These are phyloP conservation scores for Trichosporon asahii DNA, from an alignment of 1,284 basidiomycete genomes.

Conservation along the genomic window DNA sequence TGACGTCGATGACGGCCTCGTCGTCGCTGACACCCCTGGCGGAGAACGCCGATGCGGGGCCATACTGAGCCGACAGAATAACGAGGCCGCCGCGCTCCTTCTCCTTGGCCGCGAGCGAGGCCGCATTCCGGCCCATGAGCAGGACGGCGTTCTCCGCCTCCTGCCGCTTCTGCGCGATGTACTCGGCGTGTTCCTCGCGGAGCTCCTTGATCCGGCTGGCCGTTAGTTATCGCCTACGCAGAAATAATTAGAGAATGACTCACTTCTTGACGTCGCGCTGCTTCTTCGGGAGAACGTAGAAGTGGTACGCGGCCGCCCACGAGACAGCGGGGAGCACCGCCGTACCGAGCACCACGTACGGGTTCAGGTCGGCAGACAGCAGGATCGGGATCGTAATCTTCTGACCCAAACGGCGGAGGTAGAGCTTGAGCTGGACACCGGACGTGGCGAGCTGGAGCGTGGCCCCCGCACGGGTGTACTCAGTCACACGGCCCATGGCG, in stretches of 20 bases:
- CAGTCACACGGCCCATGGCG: conserved; percentile 43
- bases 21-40: conserved; percentile 55
- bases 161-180: conserved; percentile 59
- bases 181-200: conserved; percentile 60
- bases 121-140: conserved; percentile 52
- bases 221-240: neutral
- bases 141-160: conserved; percentile 60
- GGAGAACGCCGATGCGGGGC: conserved; percentile 49
- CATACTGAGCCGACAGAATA: conserved; percentile 68
- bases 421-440: conserved; percentile 31
- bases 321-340: conserved; percentile 58
- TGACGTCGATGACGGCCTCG: conserved; percentile 63
- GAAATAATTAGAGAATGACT: conserved; percentile 31
- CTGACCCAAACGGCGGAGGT: conserved; percentile 56
- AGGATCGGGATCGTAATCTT: conserved; percentile 59
- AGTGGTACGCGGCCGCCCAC: conserved; percentile 59
- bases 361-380: conserved; percentile 56
- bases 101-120: conserved; percentile 40
- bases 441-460: conserved; percentile 34
- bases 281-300: conserved; percentile 60
- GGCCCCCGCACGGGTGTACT: conserved; percentile 37
- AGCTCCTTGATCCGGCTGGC: conserved; percentile 55
- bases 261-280: conserved; percentile 55
- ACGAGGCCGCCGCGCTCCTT: conserved; percentile 61
- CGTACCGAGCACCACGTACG: conserved; percentile 55